phyloP scores from a whole-genome alignment of 768 basidiomycete genomes.

The Kwoniella sp. region DNA sequence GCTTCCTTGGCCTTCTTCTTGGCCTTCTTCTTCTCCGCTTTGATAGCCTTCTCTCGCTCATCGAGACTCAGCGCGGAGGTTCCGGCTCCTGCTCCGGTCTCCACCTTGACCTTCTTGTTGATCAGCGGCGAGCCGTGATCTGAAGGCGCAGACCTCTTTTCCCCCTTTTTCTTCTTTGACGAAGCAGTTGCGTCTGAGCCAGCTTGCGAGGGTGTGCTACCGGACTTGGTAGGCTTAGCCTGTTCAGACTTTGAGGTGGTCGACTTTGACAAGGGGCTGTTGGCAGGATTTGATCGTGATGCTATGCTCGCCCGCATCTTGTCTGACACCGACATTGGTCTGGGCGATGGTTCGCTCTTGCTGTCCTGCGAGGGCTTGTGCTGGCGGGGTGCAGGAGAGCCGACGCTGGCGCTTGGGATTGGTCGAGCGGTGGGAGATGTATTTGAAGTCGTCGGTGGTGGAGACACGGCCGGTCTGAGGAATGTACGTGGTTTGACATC shows the following conservation, averaged over 20 bases:
- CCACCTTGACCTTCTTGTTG: conserved; percentile 10
- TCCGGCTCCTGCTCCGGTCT: not conserved
- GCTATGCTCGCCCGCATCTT: conserved; percentile 15
- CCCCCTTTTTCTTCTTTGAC: conserved; percentile 4
- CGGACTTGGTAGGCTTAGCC: too few relatives aligned
- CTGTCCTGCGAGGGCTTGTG: not conserved
- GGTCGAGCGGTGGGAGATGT: not conserved
- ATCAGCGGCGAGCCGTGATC: too few relatives aligned
- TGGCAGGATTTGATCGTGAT: conserved; percentile 1
- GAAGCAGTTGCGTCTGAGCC: too few relatives aligned
- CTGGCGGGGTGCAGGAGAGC: too few relatives aligned
- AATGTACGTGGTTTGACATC: conserved; percentile 10
- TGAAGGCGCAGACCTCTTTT: conserved; percentile 3
- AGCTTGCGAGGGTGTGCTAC: too few relatives aligned
- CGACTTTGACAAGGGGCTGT: too few relatives aligned
- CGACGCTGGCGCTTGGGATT: too few relatives aligned
- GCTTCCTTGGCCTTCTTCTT: conserved; percentile 23
- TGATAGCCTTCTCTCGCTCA: conserved; percentile 25
- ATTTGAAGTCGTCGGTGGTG: conserved; percentile 1
- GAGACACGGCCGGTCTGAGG: conserved; percentile 8
- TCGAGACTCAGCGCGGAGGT: conserved; percentile 17
- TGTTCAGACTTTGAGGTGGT: not conserved
- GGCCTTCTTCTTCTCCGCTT: conserved; percentile 27
- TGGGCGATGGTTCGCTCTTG: too few relatives aligned
- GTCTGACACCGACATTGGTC: conserved; percentile 9